Evolutionary conservation across 805 yeast species (phyloP).

Genomic region (Komagataella populi): DNA sequence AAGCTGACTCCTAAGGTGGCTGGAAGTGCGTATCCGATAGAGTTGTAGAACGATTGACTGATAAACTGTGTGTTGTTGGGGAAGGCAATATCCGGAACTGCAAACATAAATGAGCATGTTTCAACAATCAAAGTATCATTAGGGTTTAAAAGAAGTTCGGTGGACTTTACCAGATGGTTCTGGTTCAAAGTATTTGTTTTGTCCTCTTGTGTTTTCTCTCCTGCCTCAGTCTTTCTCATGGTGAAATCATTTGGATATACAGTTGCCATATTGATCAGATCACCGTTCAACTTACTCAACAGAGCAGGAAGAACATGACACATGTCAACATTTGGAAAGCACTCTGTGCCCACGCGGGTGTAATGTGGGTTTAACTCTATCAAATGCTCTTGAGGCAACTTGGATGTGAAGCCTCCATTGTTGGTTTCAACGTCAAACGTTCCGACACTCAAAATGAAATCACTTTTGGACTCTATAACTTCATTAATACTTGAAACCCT

Average conservation of each 20-base stretch:
- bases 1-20: slow-evolving; percentile 73
- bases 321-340: neutral
- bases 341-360: neutral
- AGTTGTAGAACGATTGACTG: slow-evolving; percentile 66
- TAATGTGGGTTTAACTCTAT: neutral
- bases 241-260: neutral
- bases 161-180: neutral
- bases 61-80: slow-evolving; percentile 37
- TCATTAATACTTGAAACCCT: neutral
- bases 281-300: neutral
- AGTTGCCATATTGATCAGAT: neutral
- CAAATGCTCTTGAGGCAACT: neutral
- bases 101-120: slow-evolving; percentile 77
- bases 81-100: slow-evolving; percentile 51
- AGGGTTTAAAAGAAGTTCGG: slow-evolving; percentile 24
- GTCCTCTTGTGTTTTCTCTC: neutral
- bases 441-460: slow-evolving; percentile 20
- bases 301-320: neutral
- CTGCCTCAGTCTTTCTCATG: neutral
- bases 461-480: slow-evolving; percentile 8
- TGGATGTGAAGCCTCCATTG: slow-evolving; percentile 2
- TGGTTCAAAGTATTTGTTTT: neutral
- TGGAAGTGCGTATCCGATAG: slow-evolving; percentile 85
- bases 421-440: slow-evolving; percentile 8
- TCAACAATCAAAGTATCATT: slow-evolving; percentile 69